Evolutionary conservation across 495 filamentous ascomycete genomes (phyloP), one percentile per base, ranked within the genome.

Genomic region (Talaromyces proteolyticus): DNA sequence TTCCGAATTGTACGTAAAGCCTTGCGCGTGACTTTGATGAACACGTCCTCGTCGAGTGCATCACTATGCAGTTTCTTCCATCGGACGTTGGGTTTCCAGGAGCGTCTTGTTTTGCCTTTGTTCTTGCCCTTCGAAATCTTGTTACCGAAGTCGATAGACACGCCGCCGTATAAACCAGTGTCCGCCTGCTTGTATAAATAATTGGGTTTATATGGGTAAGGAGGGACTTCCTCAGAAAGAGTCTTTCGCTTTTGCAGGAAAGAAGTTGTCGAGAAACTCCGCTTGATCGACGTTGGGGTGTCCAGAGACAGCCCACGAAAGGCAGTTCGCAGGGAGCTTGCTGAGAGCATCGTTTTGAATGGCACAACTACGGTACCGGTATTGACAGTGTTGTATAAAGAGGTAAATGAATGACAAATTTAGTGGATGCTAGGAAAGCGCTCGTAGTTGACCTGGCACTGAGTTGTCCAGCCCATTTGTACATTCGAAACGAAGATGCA

Each of bases 81-180:
- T 38, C 89, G 81, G 14, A 96, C 84, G 66, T 97, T 97, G 25
- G 91, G 91, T 47, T 84, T 79, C 94, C 94, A 98, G 37, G 64
- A 64, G 44, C 92, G 86, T 36, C 89, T 82, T 36, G 90, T 89
- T 65, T 96, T 96, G 72, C 82, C 82, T 59, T 88, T 77, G 69
- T 88, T 81, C 44, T 75, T 72, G 42, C 72, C 72, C 55, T 81
- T 67, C 21, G 88, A 89, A 41, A 96, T 89, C 53, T 83, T 87
- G 81, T 98, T 96, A 61, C 93, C 93, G 77, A 89, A 93, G 50
- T 84, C 88, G 70, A 93, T 90, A 47, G 76, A 78, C 42, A 79
- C 70, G 38, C 74, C 73, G 42, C 87, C 91, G 74, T 93, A 96
- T 6, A 96, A 83, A 53, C 92, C 91, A 41, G 79, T 75, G 75